Conservation (phyloP, 148 eudicot species). For the Suaeda aralocaspica region DNA sequence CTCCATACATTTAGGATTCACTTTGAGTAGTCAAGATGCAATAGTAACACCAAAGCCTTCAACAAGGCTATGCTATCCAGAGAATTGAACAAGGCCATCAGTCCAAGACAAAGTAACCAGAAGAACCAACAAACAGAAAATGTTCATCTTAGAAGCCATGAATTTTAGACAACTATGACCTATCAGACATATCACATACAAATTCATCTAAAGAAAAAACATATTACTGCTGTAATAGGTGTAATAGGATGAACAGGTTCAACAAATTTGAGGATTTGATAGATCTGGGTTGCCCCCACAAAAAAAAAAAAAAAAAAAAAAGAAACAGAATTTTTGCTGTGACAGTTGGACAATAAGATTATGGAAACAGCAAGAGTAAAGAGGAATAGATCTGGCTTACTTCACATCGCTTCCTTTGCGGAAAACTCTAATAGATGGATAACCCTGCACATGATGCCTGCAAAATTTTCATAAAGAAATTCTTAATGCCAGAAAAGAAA, state of each 20-base stretch:
- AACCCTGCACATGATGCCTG: conserved; percentile 96
- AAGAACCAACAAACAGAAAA: no score
- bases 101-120: no score
- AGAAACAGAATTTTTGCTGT: neutral
- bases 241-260: neutral
- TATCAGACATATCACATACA: no score
- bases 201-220: neutral
- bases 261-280: neutral
- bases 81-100: no score
- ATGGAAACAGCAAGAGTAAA: conserved; percentile 2
- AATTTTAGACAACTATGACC: no score
- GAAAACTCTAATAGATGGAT: conserved; percentile 93
- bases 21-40: no score
- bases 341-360: neutral
- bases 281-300: neutral
- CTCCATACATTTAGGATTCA: no score
- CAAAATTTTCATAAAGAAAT: conserved; percentile 21
- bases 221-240: neutral
- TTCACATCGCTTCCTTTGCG: conserved; percentile 81
- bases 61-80: no score
- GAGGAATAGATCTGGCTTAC: conserved; percentile 32
- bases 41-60: no score
- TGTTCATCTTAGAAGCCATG: no score
- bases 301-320: neutral
- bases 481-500: conserved; percentile 14